phyloP scores from a whole-genome alignment of 169 alveolate genomes.

The Eimeria tenella region DNA sequence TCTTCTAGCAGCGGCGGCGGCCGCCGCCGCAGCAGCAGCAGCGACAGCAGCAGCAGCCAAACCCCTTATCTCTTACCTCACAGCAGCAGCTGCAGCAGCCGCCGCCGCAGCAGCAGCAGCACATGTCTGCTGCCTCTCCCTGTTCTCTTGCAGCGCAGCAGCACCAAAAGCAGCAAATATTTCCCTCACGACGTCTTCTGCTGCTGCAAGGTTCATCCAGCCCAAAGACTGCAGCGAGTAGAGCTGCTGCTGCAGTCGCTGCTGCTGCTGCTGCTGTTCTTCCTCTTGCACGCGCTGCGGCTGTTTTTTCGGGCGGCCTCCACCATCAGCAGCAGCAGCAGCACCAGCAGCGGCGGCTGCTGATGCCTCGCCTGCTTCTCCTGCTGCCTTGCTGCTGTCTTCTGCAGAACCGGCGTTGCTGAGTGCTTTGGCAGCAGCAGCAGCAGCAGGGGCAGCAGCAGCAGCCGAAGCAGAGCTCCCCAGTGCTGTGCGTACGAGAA shows the following conservation, averaged over 20 bases:
- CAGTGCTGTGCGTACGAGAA: slow-evolving; percentile 16
- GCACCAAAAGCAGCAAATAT: slow-evolving; percentile 52
- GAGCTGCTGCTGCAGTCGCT: slow-evolving; percentile 33
- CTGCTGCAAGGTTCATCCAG: slow-evolving; percentile 34
- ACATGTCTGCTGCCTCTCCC: not conserved
- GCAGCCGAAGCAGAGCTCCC: slow-evolving; percentile 10
- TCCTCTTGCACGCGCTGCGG: not conserved
- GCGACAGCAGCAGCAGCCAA: not conserved
- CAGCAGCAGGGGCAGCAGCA: slow-evolving; percentile 14
- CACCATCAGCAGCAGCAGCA: not conserved
- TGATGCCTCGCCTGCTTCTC: slow-evolving; percentile 13
- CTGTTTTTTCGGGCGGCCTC: not conserved
- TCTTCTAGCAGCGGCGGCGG: not conserved
- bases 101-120: not conserved
- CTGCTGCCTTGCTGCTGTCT: slow-evolving; percentile 32
- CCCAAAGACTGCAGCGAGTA: not conserved
- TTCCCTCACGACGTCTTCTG: slow-evolving; percentile 32
- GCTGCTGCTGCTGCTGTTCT: slow-evolving; percentile 57
- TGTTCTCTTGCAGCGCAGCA: slow-evolving; percentile 19
- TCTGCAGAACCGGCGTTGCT: not conserved
- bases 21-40: slow-evolving; percentile 17
- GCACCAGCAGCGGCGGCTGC: slow-evolving; percentile 41
- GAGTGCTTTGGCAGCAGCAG: slow-evolving; percentile 17
- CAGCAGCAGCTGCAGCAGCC: slow-evolving; percentile 29
- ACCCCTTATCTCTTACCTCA: not conserved